Base-by-base conservation (phyloP, 805 yeast species). In the Starmerella geochares region DNA sequence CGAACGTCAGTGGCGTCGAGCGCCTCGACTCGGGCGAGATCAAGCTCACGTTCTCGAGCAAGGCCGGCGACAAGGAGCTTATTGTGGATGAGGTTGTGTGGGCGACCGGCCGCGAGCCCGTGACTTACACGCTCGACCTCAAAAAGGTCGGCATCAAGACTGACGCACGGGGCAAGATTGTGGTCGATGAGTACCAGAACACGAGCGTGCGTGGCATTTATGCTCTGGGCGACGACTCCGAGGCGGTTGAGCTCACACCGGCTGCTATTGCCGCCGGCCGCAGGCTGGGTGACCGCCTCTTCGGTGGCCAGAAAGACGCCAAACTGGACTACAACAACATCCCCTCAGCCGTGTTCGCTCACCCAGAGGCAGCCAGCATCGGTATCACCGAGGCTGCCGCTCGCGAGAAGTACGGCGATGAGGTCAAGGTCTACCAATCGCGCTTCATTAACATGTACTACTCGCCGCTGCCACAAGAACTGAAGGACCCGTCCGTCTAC, bases 181-280 rank as follows among this genome's bases (percentile, higher is more conserved):
- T 76, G 46, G 95, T 79, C 32, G 95, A 92, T 65, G 96, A 86
- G 69, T 90, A 71, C 68, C 97, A 92, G 73, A 77, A 79, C 63
- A 83, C 96, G 8, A 72, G 78, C 46, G 76, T 83, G 56, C 71
- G 77, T 49, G 75, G 79, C 65, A 74, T 92, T 56, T 86, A 75
- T 65, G 82, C 98, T 1, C 71, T 92, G 41, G 99, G 99, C 62
- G 99, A 92, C 66, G 94, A 90, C 53, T 83, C 85, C 39, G 96
- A 96, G 54, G 80, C 83, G 27, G 83, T 85, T 40, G 97, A 92
- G 71, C 76, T 92, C 61, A 92, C 99, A 2, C 99, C 99, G 8
- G 96, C 87, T 39, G 98, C 98, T 33, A 92, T 92, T 70, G 96
- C 98, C 32, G 88, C 98, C 9, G 99, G 99, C 54, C 81, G 99